Percentiles rank a stretch among this genome's conserved stretches.
Evolutionary conservation across 2,329 filamentous ascomycete genomes (phyloP).

Genomic region (Achaetomium macrosporum): DNA sequence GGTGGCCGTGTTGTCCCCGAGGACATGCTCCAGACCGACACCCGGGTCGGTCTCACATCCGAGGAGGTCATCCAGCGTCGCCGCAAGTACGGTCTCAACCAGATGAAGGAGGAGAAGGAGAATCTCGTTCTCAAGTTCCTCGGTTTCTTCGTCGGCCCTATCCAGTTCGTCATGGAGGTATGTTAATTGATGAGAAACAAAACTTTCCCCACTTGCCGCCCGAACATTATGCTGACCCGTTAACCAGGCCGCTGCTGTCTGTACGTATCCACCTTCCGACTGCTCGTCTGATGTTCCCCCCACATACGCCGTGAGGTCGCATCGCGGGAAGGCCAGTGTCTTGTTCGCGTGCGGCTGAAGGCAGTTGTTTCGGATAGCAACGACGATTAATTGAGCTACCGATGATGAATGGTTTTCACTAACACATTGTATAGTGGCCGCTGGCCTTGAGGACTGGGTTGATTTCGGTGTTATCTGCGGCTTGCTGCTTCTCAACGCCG

Average conservation of each 20-base stretch:
- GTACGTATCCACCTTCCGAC: slow-evolving; percentile 22
- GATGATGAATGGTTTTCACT: slow-evolving; percentile 17
- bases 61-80: slow-evolving; percentile 58
- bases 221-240: slow-evolving; percentile 20
- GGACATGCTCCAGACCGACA: slow-evolving; percentile 66
- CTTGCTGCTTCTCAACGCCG: slow-evolving; percentile 76
- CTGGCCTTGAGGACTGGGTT: slow-evolving; percentile 82
- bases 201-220: slow-evolving; percentile 20
- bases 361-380: slow-evolving; percentile 10
- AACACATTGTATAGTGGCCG: slow-evolving; percentile 57
- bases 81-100: slow-evolving; percentile 75
- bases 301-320: slow-evolving; percentile 1
- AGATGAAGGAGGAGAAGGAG: slow-evolving; percentile 85
- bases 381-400: slow-evolving; percentile 13
- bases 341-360: not conserved
- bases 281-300: slow-evolving; percentile 1
- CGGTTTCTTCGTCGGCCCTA: slow-evolving; percentile 78
- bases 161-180: slow-evolving; percentile 92
- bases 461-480: slow-evolving; percentile 89
- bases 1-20: slow-evolving; percentile 60
- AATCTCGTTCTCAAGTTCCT: slow-evolving; percentile 78
- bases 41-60: slow-evolving; percentile 61
- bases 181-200: slow-evolving; percentile 29
- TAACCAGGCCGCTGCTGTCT: slow-evolving; percentile 31
- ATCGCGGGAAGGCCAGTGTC: slow-evolving; percentile 5